Conservation (phyloP, 1,284 basidiomycete species). For the Ceratobasidium theobromae region DNA sequence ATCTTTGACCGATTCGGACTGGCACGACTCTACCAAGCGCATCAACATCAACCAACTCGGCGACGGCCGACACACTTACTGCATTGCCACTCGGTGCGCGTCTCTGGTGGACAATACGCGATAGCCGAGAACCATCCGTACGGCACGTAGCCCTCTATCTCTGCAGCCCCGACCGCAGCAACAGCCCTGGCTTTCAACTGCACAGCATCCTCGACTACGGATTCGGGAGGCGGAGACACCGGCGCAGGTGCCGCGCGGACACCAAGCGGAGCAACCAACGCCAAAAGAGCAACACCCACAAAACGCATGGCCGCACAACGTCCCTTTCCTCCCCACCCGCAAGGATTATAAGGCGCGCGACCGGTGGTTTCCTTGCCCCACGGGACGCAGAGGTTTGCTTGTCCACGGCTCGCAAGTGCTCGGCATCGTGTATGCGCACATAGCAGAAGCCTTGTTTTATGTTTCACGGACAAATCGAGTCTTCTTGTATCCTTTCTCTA, state of each 20-base stretch:
- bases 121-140: slow-evolving; percentile 59
- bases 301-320: no score
- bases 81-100: slow-evolving; percentile 54
- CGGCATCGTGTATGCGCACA: no score
- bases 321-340: no score
- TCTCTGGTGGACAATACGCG: slow-evolving; percentile 53
- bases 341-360: no score
- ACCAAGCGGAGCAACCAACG: not conserved
- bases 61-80: slow-evolving; percentile 50
- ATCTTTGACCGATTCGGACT: slow-evolving; percentile 15
- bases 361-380: no score
- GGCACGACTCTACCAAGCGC: slow-evolving; percentile 2
- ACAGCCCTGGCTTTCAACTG: slow-evolving; percentile 39
- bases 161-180: slow-evolving; percentile 46
- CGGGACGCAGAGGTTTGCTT: no score
- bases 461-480: no score
- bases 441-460: no score
- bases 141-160: slow-evolving; percentile 53
- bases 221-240: not conserved
- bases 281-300: not conserved
- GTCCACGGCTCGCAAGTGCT: no score
- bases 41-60: not conserved
- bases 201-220: not conserved
- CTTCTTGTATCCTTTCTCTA: no score
- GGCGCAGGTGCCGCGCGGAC: not conserved